Base-by-base conservation (phyloP, 129 eudicot species). In the Deinandra increscens region DNA sequence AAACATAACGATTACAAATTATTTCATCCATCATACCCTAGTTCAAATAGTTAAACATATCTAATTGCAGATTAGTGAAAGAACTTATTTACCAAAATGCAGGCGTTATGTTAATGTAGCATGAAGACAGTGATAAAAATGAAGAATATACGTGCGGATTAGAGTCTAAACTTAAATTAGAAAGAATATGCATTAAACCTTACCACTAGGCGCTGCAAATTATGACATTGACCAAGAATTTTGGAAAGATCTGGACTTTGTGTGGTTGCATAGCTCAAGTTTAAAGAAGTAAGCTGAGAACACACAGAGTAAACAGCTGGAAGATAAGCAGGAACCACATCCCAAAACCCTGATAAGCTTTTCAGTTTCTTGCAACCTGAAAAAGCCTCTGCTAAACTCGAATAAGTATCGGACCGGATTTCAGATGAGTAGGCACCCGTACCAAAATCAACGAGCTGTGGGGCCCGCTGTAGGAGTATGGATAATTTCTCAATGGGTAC, bases 161-260 rank as follows among this genome's bases (percentile, higher is more conserved):
- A n/a, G 38, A 11, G 38, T 36, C 33, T 64, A 64, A 45, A 11
- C 60, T 46, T 41, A 36, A 1, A 50, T 43, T 36, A 1, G 39
- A 46, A 20, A 8, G 33, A 36, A 60, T 53, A 23, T 13, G 72
- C 58, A 29, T 6, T 8, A 20, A 75, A 18, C 66, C 91, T 66
- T 89, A 89, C 98, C 98, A 89, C 90, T 62, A 93, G 77, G 13
- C 95, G 85, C 90, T 93, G 96, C 73, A 93, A 62, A 71, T 78
- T 93, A 8, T 38, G 82, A 56, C 98, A 93, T 49, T 81, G 96
- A 67, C 90, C 78, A 68, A 93, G 74, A 19, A 93, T 84, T 79
- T 93, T 83, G 71, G 66, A 71, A 59, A 93, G 85, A 56, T 93
- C 96, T 1, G 96, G 86, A 68, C 88, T 75, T 66, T 81, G 92